Base-by-base conservation (phyloP, 805 yeast genomes). In the Jamesozyma piceae region DNA sequence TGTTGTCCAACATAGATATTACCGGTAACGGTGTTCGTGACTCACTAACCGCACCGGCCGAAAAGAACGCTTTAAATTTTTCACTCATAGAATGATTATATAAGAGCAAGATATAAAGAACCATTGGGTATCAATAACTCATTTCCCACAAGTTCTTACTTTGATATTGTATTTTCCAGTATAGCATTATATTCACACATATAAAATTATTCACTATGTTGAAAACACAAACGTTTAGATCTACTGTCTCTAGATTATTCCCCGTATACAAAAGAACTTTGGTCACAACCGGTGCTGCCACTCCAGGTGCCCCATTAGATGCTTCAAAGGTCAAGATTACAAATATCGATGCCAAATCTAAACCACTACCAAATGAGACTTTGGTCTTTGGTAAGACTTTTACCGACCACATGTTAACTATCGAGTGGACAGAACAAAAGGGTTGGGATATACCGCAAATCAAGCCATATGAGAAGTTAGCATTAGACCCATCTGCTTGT, bases 401-500 rank as follows among this genome's bases (percentile, higher is more conserved):
- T 72, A 83, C 96, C 41, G 77, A 78, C 59, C 97, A 90, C 62
- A 90, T 90, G 86, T 69, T 90, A 59, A 77, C 83, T 55, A 67
- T 86, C 41, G 88, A 86, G 61, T 92, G 96, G 95, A 75, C 76
- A 44, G 69, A 69, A 27, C 70, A 71, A 42, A 57, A 65, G 3
- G 97, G 97, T 39, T 90, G 98, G 98, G 81, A 69, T 10, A 65
- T 75, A n/a, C 97, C 98, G 35, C 76, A 75, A 60, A 88, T 90
- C 63, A 76, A 76, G 51, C 96, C 97, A 20, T 88, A 85, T 62
- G 89, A 81, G 40, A 77, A 77, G 39, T 67, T 90, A 43, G 55
- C 70, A n/a, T 64, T 90, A 45, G 96, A 88, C 58, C 98, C 98
- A 22, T 80, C 95, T 17, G 68, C 92, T 17, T 77, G 84, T 62